Evolutionary conservation across 169 alveolate genomes (phyloP).

Genomic region (Perkinsus chesapeaki): DNA sequence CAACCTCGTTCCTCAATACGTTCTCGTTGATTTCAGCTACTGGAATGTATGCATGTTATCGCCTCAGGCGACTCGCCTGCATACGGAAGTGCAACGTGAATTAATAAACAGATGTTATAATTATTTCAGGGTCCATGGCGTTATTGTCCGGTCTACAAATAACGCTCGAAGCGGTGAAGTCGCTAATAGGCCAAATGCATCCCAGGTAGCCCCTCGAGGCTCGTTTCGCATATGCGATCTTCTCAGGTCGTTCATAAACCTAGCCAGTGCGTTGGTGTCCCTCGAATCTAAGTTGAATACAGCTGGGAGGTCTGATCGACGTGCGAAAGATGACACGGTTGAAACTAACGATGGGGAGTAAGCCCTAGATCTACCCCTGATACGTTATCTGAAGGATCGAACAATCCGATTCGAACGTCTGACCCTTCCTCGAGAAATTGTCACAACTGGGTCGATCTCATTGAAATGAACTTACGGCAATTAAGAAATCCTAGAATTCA

Average conservation of each 20-base stretch:
- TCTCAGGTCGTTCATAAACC: background rate
- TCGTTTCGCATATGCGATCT: background rate
- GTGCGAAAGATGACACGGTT: background rate
- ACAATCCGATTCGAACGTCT: no score
- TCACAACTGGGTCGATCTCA: no score
- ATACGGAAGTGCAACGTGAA: no score
- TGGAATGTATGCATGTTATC: no score
- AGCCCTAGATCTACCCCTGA: background rate
- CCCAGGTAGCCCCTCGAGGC: background rate
- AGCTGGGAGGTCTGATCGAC: background rate
- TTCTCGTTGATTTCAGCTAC: no score
- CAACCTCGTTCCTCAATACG: no score
- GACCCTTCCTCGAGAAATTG: no score
- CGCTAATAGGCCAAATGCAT: background rate
- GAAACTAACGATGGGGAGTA: background rate
- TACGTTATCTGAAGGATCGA: no score
- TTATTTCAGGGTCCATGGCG: background rate
- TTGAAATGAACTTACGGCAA: no score
- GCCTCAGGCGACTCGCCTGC: no score
- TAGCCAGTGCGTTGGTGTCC: background rate
- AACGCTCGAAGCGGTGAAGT: background rate
- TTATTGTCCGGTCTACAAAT: background rate
- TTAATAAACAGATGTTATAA: no score
- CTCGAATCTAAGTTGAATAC: background rate
- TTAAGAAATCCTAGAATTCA: no score